Evolutionary conservation across 441 rosid species (phyloP), one percentile per base, ranked within the genome.

Genomic region (Eutrema salsugineum): DNA sequence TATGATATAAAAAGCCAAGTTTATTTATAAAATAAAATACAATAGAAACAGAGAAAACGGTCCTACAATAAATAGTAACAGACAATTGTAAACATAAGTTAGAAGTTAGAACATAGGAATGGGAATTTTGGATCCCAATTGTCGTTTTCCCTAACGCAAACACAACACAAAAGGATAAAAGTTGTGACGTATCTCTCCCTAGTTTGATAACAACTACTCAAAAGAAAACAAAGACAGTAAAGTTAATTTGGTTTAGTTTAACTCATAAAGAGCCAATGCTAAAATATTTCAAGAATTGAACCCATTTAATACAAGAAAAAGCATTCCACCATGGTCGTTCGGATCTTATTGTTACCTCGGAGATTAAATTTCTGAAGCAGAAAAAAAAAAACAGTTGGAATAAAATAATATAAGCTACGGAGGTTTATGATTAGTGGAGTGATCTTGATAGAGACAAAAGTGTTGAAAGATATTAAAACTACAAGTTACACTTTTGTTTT

Each of bases 371-470:
- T n/a, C n/a, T n/a, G n/a, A n/a, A n/a, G n/a, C n/a, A n/a, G n/a
- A n/a, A 14, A 15, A 5, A 59, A 69, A 61, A 11, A 27, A 58
- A 61, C 16, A 28, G 6, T 8, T 49, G 33, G 19, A 40, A 36
- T 11, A 70, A 15, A 48, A 38, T n/a, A 65, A n/a, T 9, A 14
- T 65, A 8, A 38, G 40, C 33, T 59, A 38, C 3, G 38, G 27
- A 30, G 38, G 50, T 46, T 42, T 12, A 63, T 33, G 15, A 19
- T 47, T 63, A 72, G 39, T 57, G 77, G 75, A 47, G 43, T 70
- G 62, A 62, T 14, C 70, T 75, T 76, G 83, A 81, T 73, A 75
- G 72, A 78, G 83, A 78, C 83, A 82, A 83, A 84, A 79, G 80
- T 63, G 68, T 58, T 62, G 43, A 53, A 68, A 68, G 78, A 68